These are phyloP conservation scores for Kuraishia hungarica DNA, from an alignment of 805 yeast species.

Conservation along the genomic window DNA sequence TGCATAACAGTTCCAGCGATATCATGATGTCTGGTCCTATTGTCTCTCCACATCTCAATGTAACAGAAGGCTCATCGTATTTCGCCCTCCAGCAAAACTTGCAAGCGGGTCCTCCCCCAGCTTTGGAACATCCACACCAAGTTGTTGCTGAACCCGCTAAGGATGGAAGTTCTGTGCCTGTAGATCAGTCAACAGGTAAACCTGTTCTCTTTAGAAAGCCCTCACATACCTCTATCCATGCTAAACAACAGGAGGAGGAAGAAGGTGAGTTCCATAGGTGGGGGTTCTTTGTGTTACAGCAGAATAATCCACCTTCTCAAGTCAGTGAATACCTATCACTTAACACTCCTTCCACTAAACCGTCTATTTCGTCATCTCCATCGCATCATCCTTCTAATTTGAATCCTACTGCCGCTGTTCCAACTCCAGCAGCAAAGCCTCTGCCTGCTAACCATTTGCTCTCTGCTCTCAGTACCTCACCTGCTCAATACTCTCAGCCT, in stretches of 20 bases:
- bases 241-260: conserved; percentile 75
- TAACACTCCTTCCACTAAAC: background rate
- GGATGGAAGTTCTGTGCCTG: conserved; percentile 41
- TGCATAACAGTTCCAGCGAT: conserved; percentile 42
- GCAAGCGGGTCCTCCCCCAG: background rate
- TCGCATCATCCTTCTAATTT: conserved; percentile 9
- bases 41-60: conserved; percentile 31
- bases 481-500: background rate
- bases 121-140: conserved; percentile 47
- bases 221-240: conserved; percentile 59
- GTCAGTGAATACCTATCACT: background rate
- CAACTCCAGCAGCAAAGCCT: background rate
- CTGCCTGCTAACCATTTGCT: background rate
- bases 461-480: background rate
- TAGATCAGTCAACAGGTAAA: conserved; percentile 64
- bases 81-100: conserved; percentile 1
- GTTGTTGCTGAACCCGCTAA: conserved; percentile 61
- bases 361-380: conserved; percentile 10
- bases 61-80: conserved; percentile 12
- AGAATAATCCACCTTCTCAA: conserved; percentile 19
- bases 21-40: conserved; percentile 46
- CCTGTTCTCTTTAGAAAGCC: conserved; percentile 59
- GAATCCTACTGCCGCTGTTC: background rate
- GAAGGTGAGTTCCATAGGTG: conserved; percentile 89
- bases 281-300: conserved; percentile 73